Evolutionary conservation across 2,329 filamentous ascomycete species (phyloP).

Genomic region (Leptographium flavum): DNA sequence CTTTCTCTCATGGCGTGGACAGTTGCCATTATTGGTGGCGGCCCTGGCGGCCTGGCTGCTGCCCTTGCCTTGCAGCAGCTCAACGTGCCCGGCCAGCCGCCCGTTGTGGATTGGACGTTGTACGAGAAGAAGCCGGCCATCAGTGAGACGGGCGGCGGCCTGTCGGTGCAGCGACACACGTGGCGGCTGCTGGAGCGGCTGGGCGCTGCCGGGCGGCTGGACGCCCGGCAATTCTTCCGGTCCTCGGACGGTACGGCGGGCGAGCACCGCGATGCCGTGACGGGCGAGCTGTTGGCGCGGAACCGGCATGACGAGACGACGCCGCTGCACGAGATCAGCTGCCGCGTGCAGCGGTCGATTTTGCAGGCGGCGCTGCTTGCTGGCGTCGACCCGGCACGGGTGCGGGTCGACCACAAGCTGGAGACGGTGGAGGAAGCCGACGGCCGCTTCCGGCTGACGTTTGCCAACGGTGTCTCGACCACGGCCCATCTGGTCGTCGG

Average conservation of each 20-base stretch:
- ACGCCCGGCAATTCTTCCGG: conserved; percentile 18
- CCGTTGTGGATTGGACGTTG: conserved; percentile 16
- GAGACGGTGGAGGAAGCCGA: conserved; percentile 8
- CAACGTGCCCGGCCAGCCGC: conserved; percentile 12
- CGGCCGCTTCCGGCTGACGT: conserved; percentile 25
- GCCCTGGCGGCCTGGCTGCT: conserved; percentile 9
- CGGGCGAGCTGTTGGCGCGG: conserved; percentile 15
- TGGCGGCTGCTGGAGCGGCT: conserved; percentile 21
- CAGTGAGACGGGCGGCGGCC: conserved; percentile 23
- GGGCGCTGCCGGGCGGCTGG: conserved; percentile 18
- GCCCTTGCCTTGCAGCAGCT: conserved; percentile 8
- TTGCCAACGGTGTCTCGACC: conserved; percentile 24
- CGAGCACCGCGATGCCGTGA: conserved; percentile 19
- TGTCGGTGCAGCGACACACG: conserved; percentile 20
- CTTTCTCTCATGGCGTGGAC: too few species aligned
- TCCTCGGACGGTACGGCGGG: conserved; percentile 13
- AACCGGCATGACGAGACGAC: conserved; percentile 12
- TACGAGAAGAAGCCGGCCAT: conserved; percentile 16
- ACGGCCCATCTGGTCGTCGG: conserved; percentile 13
- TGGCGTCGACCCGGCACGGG: conserved; percentile 25
- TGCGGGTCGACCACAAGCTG: conserved; percentile 31
- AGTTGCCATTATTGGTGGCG: conserved; percentile 11
- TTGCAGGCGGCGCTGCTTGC: conserved; percentile 34
- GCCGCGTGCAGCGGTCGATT: conserved; percentile 19
- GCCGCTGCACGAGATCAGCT: conserved; percentile 15